phyloP scores from a whole-genome alignment of 2,329 filamentous ascomycete species.

The Dothidotthia symphoricarpi region DNA sequence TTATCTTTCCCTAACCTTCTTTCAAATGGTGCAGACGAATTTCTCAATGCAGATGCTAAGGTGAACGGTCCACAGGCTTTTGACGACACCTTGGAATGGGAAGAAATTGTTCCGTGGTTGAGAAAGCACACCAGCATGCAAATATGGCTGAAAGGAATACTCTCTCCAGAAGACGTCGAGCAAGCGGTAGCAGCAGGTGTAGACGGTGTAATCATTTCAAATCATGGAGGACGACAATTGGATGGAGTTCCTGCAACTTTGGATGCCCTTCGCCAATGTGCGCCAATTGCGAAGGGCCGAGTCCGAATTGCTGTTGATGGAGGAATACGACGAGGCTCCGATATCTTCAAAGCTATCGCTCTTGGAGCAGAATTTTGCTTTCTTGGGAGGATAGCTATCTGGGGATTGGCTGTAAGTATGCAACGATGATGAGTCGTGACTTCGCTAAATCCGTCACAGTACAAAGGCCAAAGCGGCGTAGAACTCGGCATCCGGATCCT shows the following conservation, averaged over 20 bases:
- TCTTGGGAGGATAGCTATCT: slow-evolving; percentile 51
- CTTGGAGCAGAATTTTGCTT: slow-evolving; percentile 53
- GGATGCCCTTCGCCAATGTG: slow-evolving; percentile 48
- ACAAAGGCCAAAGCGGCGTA: slow-evolving; percentile 40
- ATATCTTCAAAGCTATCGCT: slow-evolving; percentile 59
- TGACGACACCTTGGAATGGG: slow-evolving; percentile 46
- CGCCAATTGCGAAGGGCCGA: slow-evolving; percentile 43
- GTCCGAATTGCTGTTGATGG: slow-evolving; percentile 63
- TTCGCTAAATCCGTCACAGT: too few species aligned
- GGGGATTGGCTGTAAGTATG: slow-evolving; percentile 49
- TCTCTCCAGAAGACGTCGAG: slow-evolving; percentile 35
- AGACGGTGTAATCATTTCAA: slow-evolving; percentile 52
- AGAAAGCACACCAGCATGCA: slow-evolving; percentile 49
- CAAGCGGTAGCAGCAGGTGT: slow-evolving; percentile 46
- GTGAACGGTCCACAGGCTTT: slow-evolving; percentile 17
- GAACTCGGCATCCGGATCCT: slow-evolving; percentile 48
- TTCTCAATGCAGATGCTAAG: slow-evolving; percentile 17
- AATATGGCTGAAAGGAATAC: slow-evolving; percentile 48
- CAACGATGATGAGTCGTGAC: too few species aligned
- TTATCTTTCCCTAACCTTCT: slow-evolving; percentile 48
- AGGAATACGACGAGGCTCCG: slow-evolving; percentile 56
- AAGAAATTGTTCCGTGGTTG: slow-evolving; percentile 51
- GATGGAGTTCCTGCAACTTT: slow-evolving; percentile 57
- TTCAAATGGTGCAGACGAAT: slow-evolving; percentile 17
- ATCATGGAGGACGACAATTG: slow-evolving; percentile 59